These are phyloP conservation scores for Epichloe aotearoae DNA, from an alignment of 2,329 filamentous ascomycete species.

Conservation along the genomic window DNA sequence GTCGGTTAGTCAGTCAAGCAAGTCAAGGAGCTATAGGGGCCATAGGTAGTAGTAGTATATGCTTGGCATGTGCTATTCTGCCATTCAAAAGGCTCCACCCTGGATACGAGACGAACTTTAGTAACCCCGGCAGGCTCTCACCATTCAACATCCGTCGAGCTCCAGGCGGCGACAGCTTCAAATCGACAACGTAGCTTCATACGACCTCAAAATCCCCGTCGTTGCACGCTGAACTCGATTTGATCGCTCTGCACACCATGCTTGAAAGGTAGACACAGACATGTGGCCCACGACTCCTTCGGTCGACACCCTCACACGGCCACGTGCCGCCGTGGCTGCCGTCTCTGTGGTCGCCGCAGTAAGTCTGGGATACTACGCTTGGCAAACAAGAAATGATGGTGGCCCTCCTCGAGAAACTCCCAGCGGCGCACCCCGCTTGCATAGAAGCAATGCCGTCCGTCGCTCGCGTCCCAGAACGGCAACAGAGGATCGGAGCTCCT, in stretches of 20 bases:
- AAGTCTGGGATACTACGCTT: conserved; percentile 46
- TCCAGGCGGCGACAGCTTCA: too few species aligned
- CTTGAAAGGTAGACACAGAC: conserved; percentile 14
- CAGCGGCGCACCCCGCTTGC: conserved; percentile 30
- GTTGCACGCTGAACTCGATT: background rate
- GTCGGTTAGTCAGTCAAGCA: too few species aligned
- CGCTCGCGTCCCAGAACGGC: conserved; percentile 27
- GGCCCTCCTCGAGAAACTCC: conserved; percentile 10
- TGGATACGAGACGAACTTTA: too few species aligned
- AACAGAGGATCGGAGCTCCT: conserved; percentile 25
- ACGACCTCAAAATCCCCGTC: background rate
- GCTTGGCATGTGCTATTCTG: too few species aligned
- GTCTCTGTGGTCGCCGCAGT: conserved; percentile 42
- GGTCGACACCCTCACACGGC: conserved; percentile 41
- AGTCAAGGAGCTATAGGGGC: too few species aligned
- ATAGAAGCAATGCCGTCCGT: conserved; percentile 55
- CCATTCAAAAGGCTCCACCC: too few species aligned
- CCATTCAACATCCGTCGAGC: too few species aligned
- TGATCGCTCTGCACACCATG: conserved; percentile 15
- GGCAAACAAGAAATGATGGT: conserved; percentile 22
- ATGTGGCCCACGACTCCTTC: conserved; percentile 37
- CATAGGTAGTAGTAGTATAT: too few species aligned
- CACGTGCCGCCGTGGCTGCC: conserved; percentile 40
- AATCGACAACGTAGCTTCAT: background rate
- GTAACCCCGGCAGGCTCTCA: too few species aligned